These are phyloP conservation scores for Gardenia jasminoides DNA, from an alignment of 257 asterid genomes.

Conservation along the genomic window DNA sequence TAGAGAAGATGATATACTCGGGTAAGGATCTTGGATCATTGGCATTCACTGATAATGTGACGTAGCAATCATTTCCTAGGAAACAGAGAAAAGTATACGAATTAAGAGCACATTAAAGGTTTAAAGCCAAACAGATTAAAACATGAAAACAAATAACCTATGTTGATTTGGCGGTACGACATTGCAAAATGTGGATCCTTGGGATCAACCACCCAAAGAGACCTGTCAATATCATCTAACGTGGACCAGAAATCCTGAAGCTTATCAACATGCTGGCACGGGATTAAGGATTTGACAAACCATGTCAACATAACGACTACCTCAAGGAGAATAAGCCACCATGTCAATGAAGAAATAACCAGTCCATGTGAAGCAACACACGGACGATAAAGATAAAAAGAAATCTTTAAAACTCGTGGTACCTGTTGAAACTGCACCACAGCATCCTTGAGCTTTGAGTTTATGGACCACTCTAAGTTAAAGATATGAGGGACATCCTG, in stretches of 20 bases:
- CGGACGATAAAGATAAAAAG: neutral
- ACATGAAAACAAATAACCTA: conserved; percentile 40
- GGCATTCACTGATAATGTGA: conserved; percentile 49
- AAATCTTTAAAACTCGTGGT: conserved; percentile 8
- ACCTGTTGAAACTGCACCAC: conserved; percentile 67
- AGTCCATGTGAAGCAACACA: neutral
- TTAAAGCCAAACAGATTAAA: neutral
- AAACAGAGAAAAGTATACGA: conserved; percentile 9
- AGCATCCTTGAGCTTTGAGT: conserved; percentile 55
- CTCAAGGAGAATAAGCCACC: neutral
- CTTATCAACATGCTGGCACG: conserved; percentile 57
- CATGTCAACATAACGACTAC: neutral
- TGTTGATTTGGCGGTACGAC: conserved; percentile 59
- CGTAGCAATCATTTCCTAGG: conserved; percentile 58
- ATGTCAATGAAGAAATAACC: neutral
- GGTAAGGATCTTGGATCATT: conserved; percentile 64
- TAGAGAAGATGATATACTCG: conserved; percentile 42
- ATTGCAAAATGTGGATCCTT: conserved; percentile 42
- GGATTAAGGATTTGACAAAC: conserved; percentile 10
- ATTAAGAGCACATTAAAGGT: neutral
- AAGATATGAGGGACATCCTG: conserved; percentile 67
- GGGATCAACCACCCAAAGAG: conserved; percentile 51
- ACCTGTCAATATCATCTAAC: conserved; percentile 62
- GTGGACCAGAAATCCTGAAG: conserved; percentile 72
- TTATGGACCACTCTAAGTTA: conserved; percentile 53